phyloP scores from a whole-genome alignment of 306 rosid genomes.

The Ceratonia siliqua region DNA sequence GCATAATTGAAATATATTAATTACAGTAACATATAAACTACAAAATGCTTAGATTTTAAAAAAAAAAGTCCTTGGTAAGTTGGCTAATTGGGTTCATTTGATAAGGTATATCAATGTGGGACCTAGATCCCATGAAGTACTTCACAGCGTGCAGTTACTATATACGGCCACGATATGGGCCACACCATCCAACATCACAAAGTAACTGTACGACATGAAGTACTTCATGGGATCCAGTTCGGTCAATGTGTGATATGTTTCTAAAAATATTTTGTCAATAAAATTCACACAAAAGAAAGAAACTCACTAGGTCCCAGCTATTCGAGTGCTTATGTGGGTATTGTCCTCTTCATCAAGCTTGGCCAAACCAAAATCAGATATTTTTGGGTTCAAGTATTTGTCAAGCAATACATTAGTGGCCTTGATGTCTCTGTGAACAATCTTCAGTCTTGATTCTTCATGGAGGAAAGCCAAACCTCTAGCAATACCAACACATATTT shows the following conservation, averaged over 20 bases:
- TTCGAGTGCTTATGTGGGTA: conserved; percentile 60
- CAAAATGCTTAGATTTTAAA: no score
- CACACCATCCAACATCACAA: no score
- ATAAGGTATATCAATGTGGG: not conserved
- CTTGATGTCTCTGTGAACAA: conserved; percentile 74
- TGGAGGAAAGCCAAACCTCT: conserved; percentile 72
- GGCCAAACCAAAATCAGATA: conserved; percentile 67
- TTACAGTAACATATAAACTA: not conserved
- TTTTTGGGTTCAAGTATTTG: conserved; percentile 58
- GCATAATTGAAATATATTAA: conserved; percentile 1
- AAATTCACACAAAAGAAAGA: not conserved
- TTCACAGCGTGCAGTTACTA: no score
- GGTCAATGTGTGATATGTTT: not conserved
- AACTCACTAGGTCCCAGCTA: conserved; percentile 60
- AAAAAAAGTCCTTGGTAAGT: not conserved
- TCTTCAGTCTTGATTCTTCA: conserved; percentile 65
- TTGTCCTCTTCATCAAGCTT: conserved; percentile 64
- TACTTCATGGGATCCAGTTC: no score
- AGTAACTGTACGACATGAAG: no score
- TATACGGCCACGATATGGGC: no score
- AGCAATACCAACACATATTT: conserved; percentile 61
- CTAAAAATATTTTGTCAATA: not conserved
- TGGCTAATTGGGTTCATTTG: not conserved
- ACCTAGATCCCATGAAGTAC: no score
- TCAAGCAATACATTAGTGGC: conserved; percentile 67